Conservation (phyloP, 2,329 filamentous ascomycete genomes). For the Decorospora gaudefroyi region DNA sequence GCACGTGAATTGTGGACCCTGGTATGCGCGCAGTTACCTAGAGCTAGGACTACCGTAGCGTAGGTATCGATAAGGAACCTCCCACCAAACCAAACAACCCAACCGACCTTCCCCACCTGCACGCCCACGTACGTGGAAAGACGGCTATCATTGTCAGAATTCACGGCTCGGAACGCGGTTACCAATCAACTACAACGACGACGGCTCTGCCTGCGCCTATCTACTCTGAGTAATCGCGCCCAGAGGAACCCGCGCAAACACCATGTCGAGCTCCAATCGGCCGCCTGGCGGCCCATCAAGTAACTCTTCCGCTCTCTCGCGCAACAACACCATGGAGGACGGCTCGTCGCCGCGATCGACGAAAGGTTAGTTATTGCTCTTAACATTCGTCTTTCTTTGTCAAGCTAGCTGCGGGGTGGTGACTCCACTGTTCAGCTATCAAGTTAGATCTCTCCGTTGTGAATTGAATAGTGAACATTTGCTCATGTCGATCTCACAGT, state of each 20-base stretch:
- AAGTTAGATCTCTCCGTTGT: background rate
- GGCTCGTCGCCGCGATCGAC: constrained; percentile 38
- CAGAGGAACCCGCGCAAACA: constrained; percentile 4
- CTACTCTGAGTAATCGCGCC: constrained; percentile 2
- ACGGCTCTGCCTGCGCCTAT: constrained; percentile 13
- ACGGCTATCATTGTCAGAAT: constrained; percentile 17
- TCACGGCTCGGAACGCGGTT: constrained; percentile 7
- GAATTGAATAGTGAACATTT: constrained; percentile 9
- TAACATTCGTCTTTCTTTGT: background rate
- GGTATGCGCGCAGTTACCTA: too few relatives aligned
- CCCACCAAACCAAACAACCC: constrained; percentile 16
- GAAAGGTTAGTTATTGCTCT: constrained; percentile 39
- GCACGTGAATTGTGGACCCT: constrained; percentile 43
- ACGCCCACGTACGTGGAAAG: constrained; percentile 21
- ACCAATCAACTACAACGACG: constrained; percentile 2
- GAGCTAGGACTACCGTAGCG: too few relatives aligned
- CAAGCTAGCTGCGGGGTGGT: background rate
- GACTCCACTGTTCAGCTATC: background rate
- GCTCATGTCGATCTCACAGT: constrained; percentile 44
- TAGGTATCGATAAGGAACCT: constrained; percentile 19
- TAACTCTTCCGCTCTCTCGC: constrained; percentile 23
- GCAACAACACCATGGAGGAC: constrained; percentile 26
- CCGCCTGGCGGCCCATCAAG: constrained; percentile 24
- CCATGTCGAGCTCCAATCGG: constrained; percentile 39
- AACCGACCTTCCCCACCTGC: too few relatives aligned